Evolutionary conservation across 2,329 filamentous ascomycete species (phyloP).

Genomic region (Mycosphaerella sp.): DNA sequence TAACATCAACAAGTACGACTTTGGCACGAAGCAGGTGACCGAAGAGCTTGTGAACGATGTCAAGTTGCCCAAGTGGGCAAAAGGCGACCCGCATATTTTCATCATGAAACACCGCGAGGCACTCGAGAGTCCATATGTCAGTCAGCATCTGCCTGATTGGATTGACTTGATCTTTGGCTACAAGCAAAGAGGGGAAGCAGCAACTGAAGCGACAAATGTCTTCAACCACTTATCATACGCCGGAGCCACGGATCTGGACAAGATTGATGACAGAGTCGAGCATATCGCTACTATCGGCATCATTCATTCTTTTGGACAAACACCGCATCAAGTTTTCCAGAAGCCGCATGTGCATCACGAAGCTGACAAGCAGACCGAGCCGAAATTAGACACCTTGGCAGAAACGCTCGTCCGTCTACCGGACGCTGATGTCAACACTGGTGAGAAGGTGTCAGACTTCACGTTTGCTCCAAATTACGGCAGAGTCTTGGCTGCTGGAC

Average conservation of each 20-base stretch:
- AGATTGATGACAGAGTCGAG: slow-evolving; percentile 82
- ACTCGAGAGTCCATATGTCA: slow-evolving; percentile 87
- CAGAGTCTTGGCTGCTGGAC: slow-evolving; percentile 72
- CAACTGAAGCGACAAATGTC: slow-evolving; percentile 85
- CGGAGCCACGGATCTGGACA: slow-evolving; percentile 85
- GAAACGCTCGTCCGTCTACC: slow-evolving; percentile 72
- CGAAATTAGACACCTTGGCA: slow-evolving; percentile 70
- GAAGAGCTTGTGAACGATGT: slow-evolving; percentile 78
- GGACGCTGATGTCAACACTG: slow-evolving; percentile 66
- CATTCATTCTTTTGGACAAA: slow-evolving; percentile 98
- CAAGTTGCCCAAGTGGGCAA: slow-evolving; percentile 89
- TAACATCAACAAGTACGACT: slow-evolving; percentile 94
- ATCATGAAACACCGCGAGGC: slow-evolving; percentile 94
- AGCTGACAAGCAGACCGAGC: slow-evolving; percentile 52
- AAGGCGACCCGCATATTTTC: slow-evolving; percentile 91
- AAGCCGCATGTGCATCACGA: slow-evolving; percentile 70
- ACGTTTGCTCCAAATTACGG: slow-evolving; percentile 74
- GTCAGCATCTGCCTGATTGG: slow-evolving; percentile 83
- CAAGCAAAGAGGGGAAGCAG: slow-evolving; percentile 90
- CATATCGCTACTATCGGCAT: slow-evolving; percentile 85
- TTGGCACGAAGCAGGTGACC: slow-evolving; percentile 77
- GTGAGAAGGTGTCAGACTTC: slow-evolving; percentile 74
- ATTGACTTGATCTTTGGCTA: slow-evolving; percentile 92
- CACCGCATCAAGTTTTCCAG: slow-evolving; percentile 87
- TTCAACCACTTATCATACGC: slow-evolving; percentile 96